Evolutionary conservation across 164 flowering plant genomes (phyloP).

Genomic region (Aristolochia californica): DNA sequence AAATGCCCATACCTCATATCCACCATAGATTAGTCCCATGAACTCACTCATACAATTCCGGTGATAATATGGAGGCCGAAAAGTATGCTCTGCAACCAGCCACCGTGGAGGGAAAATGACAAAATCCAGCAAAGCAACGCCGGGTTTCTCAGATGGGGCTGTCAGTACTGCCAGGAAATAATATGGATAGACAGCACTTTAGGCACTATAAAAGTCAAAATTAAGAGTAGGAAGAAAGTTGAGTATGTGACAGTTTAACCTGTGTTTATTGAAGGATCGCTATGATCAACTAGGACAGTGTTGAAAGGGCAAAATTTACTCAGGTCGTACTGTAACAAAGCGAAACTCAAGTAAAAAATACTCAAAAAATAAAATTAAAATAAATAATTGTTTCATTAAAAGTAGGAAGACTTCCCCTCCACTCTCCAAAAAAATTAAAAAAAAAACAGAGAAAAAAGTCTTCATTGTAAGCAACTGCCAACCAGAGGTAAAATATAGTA

Average conservation of each 20-base stretch:
- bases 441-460: too few species aligned
- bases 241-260: conserved; percentile 24
- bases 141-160: conserved; percentile 90
- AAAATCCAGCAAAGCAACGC: conserved; percentile 94
- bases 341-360: background rate
- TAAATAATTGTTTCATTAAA: too few species aligned
- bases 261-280: conserved; percentile 93
- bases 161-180: conserved; percentile 54
- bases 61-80: conserved; percentile 94
- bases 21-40: conserved; percentile 88
- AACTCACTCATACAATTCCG: conserved; percentile 98
- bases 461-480: too few species aligned
- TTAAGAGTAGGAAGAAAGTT: background rate
- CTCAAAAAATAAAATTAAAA: background rate
- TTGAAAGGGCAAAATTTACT: conserved; percentile 86
- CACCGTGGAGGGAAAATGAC: conserved; percentile 95
- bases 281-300: conserved; percentile 77
- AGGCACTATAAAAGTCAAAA: background rate
- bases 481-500: too few species aligned
- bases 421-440: too few species aligned
- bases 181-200: background rate
- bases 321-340: conserved; percentile 71
- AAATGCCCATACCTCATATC: conserved; percentile 79
- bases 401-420: too few species aligned
- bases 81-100: conserved; percentile 95